Percentiles rank a stretch among this genome's conserved stretches.
Conservation (phyloP, 768 basidiomycete genomes). For the Boletus eberwhitei region DNA sequence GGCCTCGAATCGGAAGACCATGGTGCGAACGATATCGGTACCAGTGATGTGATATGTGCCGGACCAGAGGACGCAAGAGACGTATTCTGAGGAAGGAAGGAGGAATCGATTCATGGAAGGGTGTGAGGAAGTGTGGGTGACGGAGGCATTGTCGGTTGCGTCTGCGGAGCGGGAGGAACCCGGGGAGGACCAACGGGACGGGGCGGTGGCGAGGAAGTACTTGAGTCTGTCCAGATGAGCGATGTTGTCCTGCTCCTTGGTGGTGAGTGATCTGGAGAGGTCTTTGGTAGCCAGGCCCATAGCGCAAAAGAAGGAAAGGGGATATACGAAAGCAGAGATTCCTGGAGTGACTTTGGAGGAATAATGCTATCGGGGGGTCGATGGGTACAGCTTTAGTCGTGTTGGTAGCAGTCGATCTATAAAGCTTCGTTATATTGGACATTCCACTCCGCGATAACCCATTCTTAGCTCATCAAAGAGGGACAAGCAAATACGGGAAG, state of each 20-base stretch:
- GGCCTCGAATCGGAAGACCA: slow-evolving; percentile 92
- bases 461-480: slow-evolving; percentile 18
- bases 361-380: slow-evolving; percentile 10
- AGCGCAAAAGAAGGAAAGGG: too few species aligned
- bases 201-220: slow-evolving; percentile 85
- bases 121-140: slow-evolving; percentile 53
- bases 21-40: slow-evolving; percentile 92
- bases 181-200: slow-evolving; percentile 59
- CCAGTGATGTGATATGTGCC: slow-evolving; percentile 93
- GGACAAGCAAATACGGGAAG: slow-evolving; percentile 18
- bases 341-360: slow-evolving; percentile 6
- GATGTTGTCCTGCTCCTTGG: slow-evolving; percentile 65
- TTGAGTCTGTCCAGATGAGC: slow-evolving; percentile 81
- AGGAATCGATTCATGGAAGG: slow-evolving; percentile 83
- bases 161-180: slow-evolving; percentile 29
- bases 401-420: slow-evolving; percentile 24
- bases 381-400: slow-evolving; percentile 12
- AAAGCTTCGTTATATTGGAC: slow-evolving; percentile 21
- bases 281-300: slow-evolving; percentile 30
- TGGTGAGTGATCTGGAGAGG: slow-evolving; percentile 49
- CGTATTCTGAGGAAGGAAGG: slow-evolving; percentile 82
- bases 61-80: slow-evolving; percentile 90
- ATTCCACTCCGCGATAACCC: slow-evolving; percentile 24
- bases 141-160: slow-evolving; percentile 20
- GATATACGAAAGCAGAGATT: too few species aligned